Conservation (phyloP, 2,329 filamentous ascomycete species). For the Talaromyces amestolkiae region DNA sequence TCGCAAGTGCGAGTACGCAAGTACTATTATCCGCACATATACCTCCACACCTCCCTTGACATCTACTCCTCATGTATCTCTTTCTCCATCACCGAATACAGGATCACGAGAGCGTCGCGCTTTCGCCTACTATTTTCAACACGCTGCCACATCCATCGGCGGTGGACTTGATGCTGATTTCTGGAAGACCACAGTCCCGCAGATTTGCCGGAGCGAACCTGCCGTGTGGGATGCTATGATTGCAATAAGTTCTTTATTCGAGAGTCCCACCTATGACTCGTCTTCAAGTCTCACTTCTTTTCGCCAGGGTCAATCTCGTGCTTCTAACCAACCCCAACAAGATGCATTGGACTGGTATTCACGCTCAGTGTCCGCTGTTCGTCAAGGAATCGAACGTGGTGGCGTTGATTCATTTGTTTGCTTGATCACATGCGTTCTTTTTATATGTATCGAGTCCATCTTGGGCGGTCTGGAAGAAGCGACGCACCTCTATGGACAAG, state of each 20-base stretch:
- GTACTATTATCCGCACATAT: slow-evolving; percentile 1
- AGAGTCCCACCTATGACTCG: slow-evolving; percentile 21
- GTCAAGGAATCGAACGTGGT: slow-evolving; percentile 27
- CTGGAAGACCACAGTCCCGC: slow-evolving; percentile 37
- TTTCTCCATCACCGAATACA: slow-evolving; percentile 26
- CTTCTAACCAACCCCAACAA: slow-evolving; percentile 21
- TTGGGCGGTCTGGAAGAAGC: slow-evolving; percentile 29
- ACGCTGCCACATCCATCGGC: slow-evolving; percentile 31
- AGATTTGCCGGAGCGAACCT: slow-evolving; percentile 35
- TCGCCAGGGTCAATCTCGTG: background rate
- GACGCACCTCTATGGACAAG: slow-evolving; percentile 31
- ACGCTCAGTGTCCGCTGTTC: slow-evolving; percentile 30
- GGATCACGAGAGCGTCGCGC: slow-evolving; percentile 36
- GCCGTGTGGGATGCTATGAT: slow-evolving; percentile 42
- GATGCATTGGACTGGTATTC: slow-evolving; percentile 34
- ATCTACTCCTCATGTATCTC: slow-evolving; percentile 14
- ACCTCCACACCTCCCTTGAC: background rate
- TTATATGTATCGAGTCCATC: slow-evolving; percentile 34
- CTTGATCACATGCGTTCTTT: slow-evolving; percentile 33
- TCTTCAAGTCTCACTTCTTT: background rate
- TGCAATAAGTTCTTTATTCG: slow-evolving; percentile 37
- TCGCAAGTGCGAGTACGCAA: slow-evolving; percentile 34
- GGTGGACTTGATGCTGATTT: slow-evolving; percentile 37
- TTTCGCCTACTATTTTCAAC: slow-evolving; percentile 39
- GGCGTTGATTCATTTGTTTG: slow-evolving; percentile 29